These are phyloP conservation scores for Metschnikowia amazonensis DNA, from an alignment of 805 yeast species.

Conservation along the genomic window DNA sequence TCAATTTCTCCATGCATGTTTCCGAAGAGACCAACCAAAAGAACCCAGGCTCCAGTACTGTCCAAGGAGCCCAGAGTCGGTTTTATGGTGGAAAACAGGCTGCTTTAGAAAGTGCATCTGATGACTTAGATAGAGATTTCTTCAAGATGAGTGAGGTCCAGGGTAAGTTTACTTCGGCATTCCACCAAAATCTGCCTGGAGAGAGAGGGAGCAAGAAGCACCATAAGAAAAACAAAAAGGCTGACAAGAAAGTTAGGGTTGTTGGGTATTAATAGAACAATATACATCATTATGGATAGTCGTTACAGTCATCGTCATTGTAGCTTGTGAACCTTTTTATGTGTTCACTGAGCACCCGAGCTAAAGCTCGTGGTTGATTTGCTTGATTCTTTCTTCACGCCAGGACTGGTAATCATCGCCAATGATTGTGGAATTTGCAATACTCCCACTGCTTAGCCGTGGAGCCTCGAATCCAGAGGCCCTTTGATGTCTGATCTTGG, in stretches of 20 bases:
- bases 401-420: slow-evolving; percentile 41
- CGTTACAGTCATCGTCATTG: slow-evolving; percentile 2
- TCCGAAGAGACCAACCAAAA: slow-evolving; percentile 31
- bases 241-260: slow-evolving; percentile 40
- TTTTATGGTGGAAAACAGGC: slow-evolving; percentile 83
- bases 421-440: slow-evolving; percentile 36
- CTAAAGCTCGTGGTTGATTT: slow-evolving; percentile 9
- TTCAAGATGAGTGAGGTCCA: slow-evolving; percentile 63
- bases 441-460: slow-evolving; percentile 21
- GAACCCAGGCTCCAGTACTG: slow-evolving; percentile 22
- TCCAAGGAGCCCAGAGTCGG: slow-evolving; percentile 39
- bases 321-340: not conserved
- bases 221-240: slow-evolving; percentile 73
- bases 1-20: slow-evolving; percentile 78
- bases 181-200: slow-evolving; percentile 50
- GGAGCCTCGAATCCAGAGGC: not conserved
- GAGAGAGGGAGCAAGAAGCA: slow-evolving; percentile 49
- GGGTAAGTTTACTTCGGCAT: slow-evolving; percentile 67
- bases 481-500: slow-evolving; percentile 8
- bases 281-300: not conserved
- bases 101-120: slow-evolving; percentile 71
- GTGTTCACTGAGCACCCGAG: not conserved
- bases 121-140: slow-evolving; percentile 81
- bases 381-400: slow-evolving; percentile 35
- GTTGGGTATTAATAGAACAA: slow-evolving; percentile 16